Conservation (phyloP, 768 basidiomycete species). For the Hericium erinaceus region DNA sequence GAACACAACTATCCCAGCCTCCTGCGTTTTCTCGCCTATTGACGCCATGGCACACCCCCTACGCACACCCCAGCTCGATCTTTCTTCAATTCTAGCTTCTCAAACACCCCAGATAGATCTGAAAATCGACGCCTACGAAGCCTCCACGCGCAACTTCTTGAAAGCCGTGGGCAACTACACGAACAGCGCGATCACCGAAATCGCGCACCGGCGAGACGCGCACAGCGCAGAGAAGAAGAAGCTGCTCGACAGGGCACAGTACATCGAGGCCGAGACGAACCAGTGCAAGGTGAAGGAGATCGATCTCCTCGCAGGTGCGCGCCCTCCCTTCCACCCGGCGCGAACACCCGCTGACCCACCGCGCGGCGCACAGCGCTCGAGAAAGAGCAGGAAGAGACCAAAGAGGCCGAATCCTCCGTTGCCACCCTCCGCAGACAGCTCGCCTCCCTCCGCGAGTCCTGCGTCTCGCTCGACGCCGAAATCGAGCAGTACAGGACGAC, state of each 20-base stretch:
- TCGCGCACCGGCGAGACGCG: conserved; percentile 54
- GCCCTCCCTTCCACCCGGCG: not conserved
- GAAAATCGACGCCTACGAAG: conserved; percentile 48
- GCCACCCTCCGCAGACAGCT: conserved; percentile 59
- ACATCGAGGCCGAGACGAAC: conserved; percentile 60
- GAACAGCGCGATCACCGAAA: conserved; percentile 56
- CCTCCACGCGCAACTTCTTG: conserved; percentile 62
- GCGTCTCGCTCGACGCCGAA: conserved; percentile 50
- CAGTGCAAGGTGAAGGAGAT: conserved; percentile 74
- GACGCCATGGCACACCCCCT: not conserved
- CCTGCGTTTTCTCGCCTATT: not conserved
- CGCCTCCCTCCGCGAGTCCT: conserved; percentile 50
- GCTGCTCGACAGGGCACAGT: conserved; percentile 48
- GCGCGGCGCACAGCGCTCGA: conserved; percentile 39
- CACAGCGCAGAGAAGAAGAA: conserved; percentile 58
- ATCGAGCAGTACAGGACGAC: conserved; percentile 32
- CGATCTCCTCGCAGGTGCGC: conserved; percentile 67
- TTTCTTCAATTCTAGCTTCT: conserved; percentile 40
- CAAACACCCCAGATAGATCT: conserved; percentile 60
- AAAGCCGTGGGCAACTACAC: conserved; percentile 68
- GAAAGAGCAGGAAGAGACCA: conserved; percentile 62
- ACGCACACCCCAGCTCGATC: conserved; percentile 37
- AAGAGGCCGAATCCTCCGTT: conserved; percentile 56
- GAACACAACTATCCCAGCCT: not conserved
- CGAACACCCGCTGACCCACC: not conserved